Conservation (phyloP, 208 protist genomes). For the Trypanosoma congolense region DNA sequence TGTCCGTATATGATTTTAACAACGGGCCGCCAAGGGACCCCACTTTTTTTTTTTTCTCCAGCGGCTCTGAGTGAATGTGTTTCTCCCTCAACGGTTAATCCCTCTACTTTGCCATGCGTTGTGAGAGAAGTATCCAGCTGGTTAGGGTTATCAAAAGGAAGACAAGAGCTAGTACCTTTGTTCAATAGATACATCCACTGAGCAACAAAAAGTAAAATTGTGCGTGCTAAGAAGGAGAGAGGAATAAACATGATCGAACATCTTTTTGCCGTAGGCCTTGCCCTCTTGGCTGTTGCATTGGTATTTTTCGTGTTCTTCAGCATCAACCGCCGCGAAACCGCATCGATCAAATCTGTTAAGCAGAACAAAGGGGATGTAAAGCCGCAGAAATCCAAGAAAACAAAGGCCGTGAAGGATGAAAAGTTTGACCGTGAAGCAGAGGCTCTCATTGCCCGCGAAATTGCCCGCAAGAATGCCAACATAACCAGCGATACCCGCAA, state of each 20-base stretch:
- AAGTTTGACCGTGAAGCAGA: slow-evolving; percentile 56
- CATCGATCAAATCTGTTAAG: slow-evolving; percentile 1
- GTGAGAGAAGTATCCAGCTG: too few species aligned
- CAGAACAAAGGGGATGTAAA: slow-evolving; percentile 38
- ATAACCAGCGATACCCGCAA: slow-evolving; percentile 56
- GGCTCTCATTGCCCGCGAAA: slow-evolving; percentile 61
- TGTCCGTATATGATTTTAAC: too few species aligned
- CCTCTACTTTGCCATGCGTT: too few species aligned
- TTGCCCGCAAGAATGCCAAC: slow-evolving; percentile 33
- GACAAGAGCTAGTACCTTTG: too few species aligned
- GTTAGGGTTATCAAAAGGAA: too few species aligned
- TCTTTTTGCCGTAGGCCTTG: slow-evolving; percentile 57
- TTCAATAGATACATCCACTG: too few species aligned
- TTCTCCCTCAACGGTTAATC: too few species aligned
- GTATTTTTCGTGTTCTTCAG: slow-evolving; percentile 69
- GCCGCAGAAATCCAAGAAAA: slow-evolving; percentile 18
- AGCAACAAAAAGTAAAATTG: slow-evolving; percentile 10
- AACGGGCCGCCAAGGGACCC: too few species aligned
- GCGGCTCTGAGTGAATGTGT: too few species aligned
- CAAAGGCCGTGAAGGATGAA: slow-evolving; percentile 28
- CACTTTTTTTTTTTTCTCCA: too few species aligned
- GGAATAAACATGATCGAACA: slow-evolving; percentile 48
- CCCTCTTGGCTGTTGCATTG: slow-evolving; percentile 47
- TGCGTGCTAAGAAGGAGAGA: neutral
- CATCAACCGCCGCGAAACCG: slow-evolving; percentile 39